These are phyloP conservation scores for Cordyceps javanica DNA, from an alignment of 2,329 filamentous ascomycete species.

Conservation along the genomic window DNA sequence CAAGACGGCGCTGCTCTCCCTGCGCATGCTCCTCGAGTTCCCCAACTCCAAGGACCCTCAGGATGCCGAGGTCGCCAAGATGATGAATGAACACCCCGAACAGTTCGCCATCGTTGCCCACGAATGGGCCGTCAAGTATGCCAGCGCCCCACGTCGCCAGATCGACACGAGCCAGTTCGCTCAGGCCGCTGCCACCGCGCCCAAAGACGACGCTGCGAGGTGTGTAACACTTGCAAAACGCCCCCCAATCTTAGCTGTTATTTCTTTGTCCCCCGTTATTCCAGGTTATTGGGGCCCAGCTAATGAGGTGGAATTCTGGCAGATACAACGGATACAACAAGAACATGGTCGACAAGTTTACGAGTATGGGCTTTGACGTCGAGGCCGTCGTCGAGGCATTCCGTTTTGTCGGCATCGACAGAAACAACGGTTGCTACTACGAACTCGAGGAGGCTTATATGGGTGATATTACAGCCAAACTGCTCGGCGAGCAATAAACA, in stretches of 20 bases:
- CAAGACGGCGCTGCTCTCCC: slow-evolving; percentile 86
- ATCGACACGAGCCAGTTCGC: slow-evolving; percentile 37
- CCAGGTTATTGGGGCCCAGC: neutral
- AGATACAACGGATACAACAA: slow-evolving; percentile 88
- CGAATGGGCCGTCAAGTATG: slow-evolving; percentile 84
- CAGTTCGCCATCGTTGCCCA: slow-evolving; percentile 76
- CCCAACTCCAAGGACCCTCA: slow-evolving; percentile 96
- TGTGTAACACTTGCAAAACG: neutral
- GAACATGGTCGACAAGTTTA: slow-evolving; percentile 75
- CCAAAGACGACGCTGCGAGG: slow-evolving; percentile 13
- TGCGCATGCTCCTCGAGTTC: slow-evolving; percentile 86
- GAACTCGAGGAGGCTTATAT: slow-evolving; percentile 85
- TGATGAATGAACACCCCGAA: slow-evolving; percentile 74
- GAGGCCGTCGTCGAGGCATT: slow-evolving; percentile 84
- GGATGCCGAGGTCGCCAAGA: slow-evolving; percentile 88
- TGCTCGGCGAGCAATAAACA: slow-evolving; percentile 69
- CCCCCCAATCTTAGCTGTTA: no score
- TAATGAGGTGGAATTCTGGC: slow-evolving; percentile 3
- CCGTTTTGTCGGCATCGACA: slow-evolving; percentile 72
- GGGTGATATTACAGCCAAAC: slow-evolving; percentile 78
- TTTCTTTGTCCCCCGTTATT: neutral
- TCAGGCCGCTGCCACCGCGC: slow-evolving; percentile 41
- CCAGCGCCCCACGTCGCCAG: slow-evolving; percentile 58
- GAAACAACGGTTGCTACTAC: slow-evolving; percentile 71
- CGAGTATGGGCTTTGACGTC: slow-evolving; percentile 85